phyloP scores from a whole-genome alignment of 228 moss, liverwort and hornwort genomes.

The Sphagnum magellanicum region DNA sequence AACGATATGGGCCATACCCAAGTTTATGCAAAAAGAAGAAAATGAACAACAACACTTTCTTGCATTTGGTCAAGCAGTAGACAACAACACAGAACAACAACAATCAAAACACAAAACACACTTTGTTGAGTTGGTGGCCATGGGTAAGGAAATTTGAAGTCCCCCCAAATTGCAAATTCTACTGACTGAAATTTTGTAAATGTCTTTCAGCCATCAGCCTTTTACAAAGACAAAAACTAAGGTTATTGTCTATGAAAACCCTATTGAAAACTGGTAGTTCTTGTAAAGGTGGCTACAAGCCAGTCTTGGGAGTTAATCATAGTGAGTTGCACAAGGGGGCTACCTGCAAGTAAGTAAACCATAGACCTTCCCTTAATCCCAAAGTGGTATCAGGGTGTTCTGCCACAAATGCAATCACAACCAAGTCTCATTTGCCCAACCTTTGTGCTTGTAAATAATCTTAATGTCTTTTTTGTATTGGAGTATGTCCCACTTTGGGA shows the following conservation, averaged over 20 bases:
- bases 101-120: slow-evolving; percentile 18
- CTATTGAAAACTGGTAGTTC: not conserved
- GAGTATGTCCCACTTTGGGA: no score
- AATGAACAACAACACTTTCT: slow-evolving; percentile 26
- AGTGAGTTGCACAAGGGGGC: slow-evolving; percentile 36
- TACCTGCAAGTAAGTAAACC: slow-evolving; percentile 31
- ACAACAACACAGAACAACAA: slow-evolving; percentile 12
- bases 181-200: no score
- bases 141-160: no score
- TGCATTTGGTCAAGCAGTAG: slow-evolving; percentile 19
- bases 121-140: slow-evolving; percentile 9
- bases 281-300: slow-evolving; percentile 30
- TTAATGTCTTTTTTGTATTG: no score
- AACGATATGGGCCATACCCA: slow-evolving; percentile 48
- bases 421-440: no score
- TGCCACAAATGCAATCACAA: no score
- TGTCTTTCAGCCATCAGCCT: no score
- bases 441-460: no score
- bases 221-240: no score
- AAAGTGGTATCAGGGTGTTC: no score
- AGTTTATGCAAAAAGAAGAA: slow-evolving; percentile 30
- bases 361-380: not conserved
- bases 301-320: slow-evolving; percentile 30
- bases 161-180: no score
- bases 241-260: no score